Percentiles rank a stretch among this genome's conserved stretches.
Conservation (phyloP, 73 alveolate genomes). For the Tetrahymena borealis region DNA sequence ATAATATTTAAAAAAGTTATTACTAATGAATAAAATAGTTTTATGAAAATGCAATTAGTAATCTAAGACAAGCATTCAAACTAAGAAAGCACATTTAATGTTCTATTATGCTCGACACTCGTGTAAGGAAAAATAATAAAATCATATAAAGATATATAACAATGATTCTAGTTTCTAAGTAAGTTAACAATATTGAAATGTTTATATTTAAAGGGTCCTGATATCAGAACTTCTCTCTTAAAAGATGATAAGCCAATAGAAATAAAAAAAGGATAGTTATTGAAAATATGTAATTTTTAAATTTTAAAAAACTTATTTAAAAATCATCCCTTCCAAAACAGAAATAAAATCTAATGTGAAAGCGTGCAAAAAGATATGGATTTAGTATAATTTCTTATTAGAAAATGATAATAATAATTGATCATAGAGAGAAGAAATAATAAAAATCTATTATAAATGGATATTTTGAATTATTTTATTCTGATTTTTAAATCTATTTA, state of each 20-base stretch:
- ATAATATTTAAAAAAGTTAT: background rate
- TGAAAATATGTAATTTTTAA: slow-evolving; percentile 61
- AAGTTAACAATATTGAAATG: background rate
- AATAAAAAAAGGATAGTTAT: slow-evolving; percentile 60
- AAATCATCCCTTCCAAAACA: background rate
- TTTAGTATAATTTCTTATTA: no score
- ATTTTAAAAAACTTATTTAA: background rate
- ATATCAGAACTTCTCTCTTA: slow-evolving; percentile 78
- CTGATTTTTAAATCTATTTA: no score
- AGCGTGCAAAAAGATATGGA: no score
- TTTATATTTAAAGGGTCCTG: slow-evolving; percentile 86
- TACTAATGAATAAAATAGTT: background rate
- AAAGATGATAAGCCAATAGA: slow-evolving; percentile 49
- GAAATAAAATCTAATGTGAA: background rate
- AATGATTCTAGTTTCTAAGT: no score
- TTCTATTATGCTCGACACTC: background rate
- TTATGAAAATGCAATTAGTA: background rate
- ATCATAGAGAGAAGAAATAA: no score
- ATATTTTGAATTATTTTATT: no score
- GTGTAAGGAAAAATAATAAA: no score
- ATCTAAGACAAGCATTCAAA: background rate
- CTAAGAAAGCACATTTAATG: background rate
- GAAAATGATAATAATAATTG: no score
- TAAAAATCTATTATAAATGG: no score
- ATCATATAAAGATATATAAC: no score